Percentiles rank a stretch among this genome's conserved stretches.
phyloP scores from a whole-genome alignment of 495 filamentous ascomycete genomes.

The Daldinia grandis region DNA sequence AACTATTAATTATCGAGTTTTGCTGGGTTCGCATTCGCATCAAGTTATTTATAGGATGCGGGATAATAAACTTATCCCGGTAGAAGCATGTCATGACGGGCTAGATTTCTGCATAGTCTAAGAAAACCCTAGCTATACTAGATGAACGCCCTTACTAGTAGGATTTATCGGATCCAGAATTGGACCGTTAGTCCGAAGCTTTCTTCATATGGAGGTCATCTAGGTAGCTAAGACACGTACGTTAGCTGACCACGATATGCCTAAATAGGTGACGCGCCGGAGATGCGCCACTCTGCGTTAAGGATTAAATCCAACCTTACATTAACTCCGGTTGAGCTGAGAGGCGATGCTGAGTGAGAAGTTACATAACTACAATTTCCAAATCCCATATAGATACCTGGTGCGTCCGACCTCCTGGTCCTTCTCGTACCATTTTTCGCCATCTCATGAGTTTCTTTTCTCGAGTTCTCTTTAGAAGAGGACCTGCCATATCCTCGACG shows the following conservation, averaged over 20 bases:
- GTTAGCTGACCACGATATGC: slow-evolving; percentile 1
- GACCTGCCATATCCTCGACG: slow-evolving; percentile 4
- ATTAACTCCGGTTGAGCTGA: background rate
- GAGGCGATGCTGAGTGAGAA: background rate
- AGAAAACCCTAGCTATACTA: background rate
- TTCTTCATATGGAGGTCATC: background rate
- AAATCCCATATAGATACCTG: background rate
- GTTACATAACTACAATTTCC: background rate
- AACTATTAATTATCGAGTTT: background rate
- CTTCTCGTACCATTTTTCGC: background rate
- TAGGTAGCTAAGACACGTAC: background rate
- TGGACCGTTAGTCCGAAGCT: background rate
- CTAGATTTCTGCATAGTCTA: background rate
- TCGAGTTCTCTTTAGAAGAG: slow-evolving; percentile 27
- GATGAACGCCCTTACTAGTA: background rate
- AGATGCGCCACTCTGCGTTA: background rate
- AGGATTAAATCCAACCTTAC: background rate
- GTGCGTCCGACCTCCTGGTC: background rate
- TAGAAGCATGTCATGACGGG: too few species aligned
- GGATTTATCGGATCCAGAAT: background rate
- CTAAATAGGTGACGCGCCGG: background rate
- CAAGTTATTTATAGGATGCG: background rate
- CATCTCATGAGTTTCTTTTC: slow-evolving; percentile 20
- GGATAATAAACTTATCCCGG: background rate
- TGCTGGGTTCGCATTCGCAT: background rate